These are phyloP conservation scores for Paspalum vaginatum DNA, from an alignment of 176 grass and related monocot genomes.

Conservation along the genomic window DNA sequence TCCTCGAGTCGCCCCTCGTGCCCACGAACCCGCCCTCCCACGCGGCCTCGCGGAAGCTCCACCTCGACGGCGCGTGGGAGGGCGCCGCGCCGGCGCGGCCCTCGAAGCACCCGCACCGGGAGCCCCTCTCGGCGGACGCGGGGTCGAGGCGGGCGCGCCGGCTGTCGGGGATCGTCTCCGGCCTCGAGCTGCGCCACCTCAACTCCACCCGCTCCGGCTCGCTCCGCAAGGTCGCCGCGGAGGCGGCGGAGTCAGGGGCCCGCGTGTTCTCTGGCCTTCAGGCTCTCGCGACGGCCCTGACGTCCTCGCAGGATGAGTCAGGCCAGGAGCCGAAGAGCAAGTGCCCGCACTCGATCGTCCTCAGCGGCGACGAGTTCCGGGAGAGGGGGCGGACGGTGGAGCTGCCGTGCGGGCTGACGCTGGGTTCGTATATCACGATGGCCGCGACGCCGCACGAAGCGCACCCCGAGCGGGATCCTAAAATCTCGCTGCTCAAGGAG, in stretches of 20 bases:
- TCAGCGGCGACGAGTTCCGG: conserved; percentile 59
- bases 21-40: neutral
- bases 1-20: conserved; percentile 64
- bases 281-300: neutral
- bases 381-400: conserved; percentile 62
- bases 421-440: conserved; percentile 84
- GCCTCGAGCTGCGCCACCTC: conserved; percentile 60
- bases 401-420: conserved; percentile 91
- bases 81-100: conserved; percentile 42
- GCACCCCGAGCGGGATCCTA: conserved; percentile 78
- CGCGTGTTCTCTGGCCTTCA: conserved; percentile 60
- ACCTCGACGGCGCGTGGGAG: conserved; percentile 28
- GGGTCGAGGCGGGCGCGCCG: neutral
- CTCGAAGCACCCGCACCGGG: conserved; percentile 39
- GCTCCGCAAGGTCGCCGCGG: conserved; percentile 66
- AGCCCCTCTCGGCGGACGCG: conserved; percentile 39
- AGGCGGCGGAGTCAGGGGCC: conserved; percentile 61
- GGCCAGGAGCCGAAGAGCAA: conserved; percentile 41
- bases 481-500: conserved; percentile 72
- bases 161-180: conserved; percentile 52
- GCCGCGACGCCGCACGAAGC: conserved; percentile 67
- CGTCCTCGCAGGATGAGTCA: neutral
- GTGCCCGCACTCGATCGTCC: conserved; percentile 85
- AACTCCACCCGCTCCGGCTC: conserved; percentile 55
- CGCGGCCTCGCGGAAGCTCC: conserved; percentile 27